Conservation (phyloP, 805 yeast species). For the Candida manassasensis region DNA sequence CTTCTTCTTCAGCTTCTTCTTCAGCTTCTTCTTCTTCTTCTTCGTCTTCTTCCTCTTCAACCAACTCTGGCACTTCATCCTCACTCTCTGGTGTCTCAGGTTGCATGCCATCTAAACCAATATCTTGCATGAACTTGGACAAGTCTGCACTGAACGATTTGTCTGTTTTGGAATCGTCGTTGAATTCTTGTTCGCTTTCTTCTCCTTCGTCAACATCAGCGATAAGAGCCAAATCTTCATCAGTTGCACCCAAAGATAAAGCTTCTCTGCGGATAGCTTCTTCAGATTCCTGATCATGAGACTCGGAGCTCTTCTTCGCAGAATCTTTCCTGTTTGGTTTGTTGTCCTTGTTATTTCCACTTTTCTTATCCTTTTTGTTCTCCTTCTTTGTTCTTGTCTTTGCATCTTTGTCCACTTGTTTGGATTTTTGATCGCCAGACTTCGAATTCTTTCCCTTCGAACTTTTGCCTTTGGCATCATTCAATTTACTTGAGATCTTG, state of each 20-base stretch:
- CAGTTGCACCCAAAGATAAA: slow-evolving; percentile 77
- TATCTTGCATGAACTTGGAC: slow-evolving; percentile 55
- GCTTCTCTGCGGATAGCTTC: slow-evolving; percentile 66
- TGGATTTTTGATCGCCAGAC: slow-evolving; percentile 6
- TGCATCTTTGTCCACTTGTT: slow-evolving; percentile 7
- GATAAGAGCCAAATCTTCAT: slow-evolving; percentile 68
- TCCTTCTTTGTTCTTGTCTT: slow-evolving; percentile 10
- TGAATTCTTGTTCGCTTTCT: slow-evolving; percentile 50
- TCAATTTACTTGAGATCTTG: slow-evolving; percentile 53
- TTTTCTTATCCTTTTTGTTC: slow-evolving; percentile 4
- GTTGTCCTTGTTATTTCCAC: neutral
- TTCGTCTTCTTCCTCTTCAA: slow-evolving; percentile 32
- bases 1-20: slow-evolving; percentile 33
- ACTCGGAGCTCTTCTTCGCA: neutral
- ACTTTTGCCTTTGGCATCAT: slow-evolving; percentile 6
- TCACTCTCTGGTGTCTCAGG: slow-evolving; percentile 28
- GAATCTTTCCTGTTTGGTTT: neutral
- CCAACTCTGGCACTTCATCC: slow-evolving; percentile 22
- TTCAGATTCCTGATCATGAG: slow-evolving; percentile 5
- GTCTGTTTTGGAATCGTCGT: slow-evolving; percentile 37
- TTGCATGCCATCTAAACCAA: slow-evolving; percentile 52
- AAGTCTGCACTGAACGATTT: slow-evolving; percentile 49
- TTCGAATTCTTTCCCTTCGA: slow-evolving; percentile 10
- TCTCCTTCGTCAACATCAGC: slow-evolving; percentile 50
- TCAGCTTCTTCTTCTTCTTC: slow-evolving; percentile 33